Evolutionary conservation across 371 early-diverging fungal genomes (phyloP).

Genomic region (Rhizopus sp.): DNA sequence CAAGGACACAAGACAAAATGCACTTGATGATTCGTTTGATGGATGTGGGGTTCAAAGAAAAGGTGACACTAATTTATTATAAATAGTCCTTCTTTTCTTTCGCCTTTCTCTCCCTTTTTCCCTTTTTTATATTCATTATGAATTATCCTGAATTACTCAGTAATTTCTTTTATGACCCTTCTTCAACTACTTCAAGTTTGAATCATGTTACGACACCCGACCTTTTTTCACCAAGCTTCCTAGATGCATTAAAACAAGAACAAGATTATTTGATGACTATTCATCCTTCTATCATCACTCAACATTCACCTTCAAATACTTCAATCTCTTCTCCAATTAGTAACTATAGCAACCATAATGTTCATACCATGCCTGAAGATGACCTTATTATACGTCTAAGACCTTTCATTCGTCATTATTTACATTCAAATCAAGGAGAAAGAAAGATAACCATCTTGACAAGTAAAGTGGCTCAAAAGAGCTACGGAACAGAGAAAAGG

Average conservation of each 20-base stretch:
- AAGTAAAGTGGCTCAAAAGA: conserved; percentile 85
- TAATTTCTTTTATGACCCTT: background rate
- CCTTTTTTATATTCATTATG: conserved; percentile 9
- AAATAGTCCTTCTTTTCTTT: no score
- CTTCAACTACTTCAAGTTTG: conserved; percentile 29
- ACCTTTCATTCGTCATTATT: conserved; percentile 46
- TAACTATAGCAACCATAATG: conserved; percentile 7
- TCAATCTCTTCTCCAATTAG: conserved; percentile 32
- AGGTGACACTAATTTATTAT: no score
- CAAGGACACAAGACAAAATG: no score
- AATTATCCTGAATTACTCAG: background rate
- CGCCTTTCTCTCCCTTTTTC: background rate
- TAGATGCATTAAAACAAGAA: conserved; percentile 59
- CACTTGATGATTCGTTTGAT: no score
- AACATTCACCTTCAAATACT: conserved; percentile 16
- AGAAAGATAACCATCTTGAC: conserved; percentile 72
- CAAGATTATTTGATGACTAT: conserved; percentile 47
- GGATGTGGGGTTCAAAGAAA: no score
- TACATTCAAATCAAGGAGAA: conserved; percentile 53
- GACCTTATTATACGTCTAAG: background rate
- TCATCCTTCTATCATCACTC: conserved; percentile 7
- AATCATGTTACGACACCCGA: conserved; percentile 48
- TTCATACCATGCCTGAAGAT: conserved; percentile 30
- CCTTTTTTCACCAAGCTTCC: conserved; percentile 65
- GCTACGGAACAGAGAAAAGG: conserved; percentile 85